Evolutionary conservation across 192 early-diverging fungal genomes (phyloP), one percentile per base, ranked within the genome.

Genomic region (Backusella sp.): DNA sequence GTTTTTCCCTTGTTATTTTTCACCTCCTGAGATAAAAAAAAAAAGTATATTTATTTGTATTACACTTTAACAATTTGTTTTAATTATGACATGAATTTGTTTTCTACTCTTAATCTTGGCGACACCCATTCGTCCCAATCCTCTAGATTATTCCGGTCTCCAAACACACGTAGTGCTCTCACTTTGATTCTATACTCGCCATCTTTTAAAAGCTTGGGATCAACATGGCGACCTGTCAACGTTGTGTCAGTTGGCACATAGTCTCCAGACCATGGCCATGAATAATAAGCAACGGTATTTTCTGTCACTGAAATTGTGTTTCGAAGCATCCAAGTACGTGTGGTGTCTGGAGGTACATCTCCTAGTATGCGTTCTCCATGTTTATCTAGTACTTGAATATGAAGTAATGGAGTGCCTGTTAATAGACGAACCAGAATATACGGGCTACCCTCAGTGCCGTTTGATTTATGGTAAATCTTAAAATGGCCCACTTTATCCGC

Each of bases 51-150:
- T 62, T 62, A 62, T 62, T 62, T 62, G 56, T 62, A 62, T 62
- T 62, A 62, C 56, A 62, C 56, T 62, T 28, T 23, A 62, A 28
- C 56, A 12, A 62, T 62, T 62, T 62, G 56, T 28, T 62, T 62
- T 62, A 62, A 62, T 62, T 62, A 62, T 28, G 56, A 62, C 23
- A 62, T 62, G 56, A 62, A 62, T 62, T 62, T 62, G 26, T 62
- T 62, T 62, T 62, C 56, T 62, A 62, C 26, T 62, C 56, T 73
- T 32, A 77, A 42, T 36, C 30, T 23, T 59, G 77, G 66, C 6
- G 72, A 78, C 6, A 36, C 68, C 77, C 77, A 78, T n/a, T 72
- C 62, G 3, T 78, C 77, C 77, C 72, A 74, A 28, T 78, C 77
- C 3, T 68, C 28, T 9, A 9, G 41, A 28, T 56, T 68, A 26